phyloP scores from a whole-genome alignment of 139 green algal species.

The Gonium pectorale region DNA sequence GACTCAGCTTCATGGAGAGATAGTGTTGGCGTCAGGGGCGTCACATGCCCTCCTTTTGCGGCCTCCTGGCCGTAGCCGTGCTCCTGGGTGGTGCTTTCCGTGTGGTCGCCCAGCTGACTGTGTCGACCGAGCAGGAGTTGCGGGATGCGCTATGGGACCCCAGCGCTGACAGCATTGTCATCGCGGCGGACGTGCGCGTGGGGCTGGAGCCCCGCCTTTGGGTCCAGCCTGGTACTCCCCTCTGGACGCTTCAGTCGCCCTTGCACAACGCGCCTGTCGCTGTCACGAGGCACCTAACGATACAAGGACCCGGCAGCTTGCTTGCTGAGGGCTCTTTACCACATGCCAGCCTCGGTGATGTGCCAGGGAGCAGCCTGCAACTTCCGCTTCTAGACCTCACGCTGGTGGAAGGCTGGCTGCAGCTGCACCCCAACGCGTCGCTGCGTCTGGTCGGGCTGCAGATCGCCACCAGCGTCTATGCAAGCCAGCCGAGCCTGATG shows the following conservation, averaged over 20 bases:
- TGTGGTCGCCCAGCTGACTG: too few relatives aligned
- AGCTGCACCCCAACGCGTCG: neutral
- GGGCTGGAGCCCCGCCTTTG: neutral
- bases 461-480: neutral
- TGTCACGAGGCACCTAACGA: neutral
- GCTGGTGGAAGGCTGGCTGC: neutral
- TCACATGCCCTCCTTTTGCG: too few relatives aligned
- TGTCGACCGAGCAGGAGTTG: neutral
- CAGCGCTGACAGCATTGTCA: neutral
- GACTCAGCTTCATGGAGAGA: too few relatives aligned
- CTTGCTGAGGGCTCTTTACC: too few relatives aligned
- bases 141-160: neutral
- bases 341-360: too few relatives aligned
- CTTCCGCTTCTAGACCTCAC: constrained; percentile 2
- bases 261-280: neutral
- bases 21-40: too few relatives aligned
- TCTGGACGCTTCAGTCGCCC: neutral
- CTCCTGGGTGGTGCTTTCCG: too few relatives aligned
- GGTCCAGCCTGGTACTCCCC: neutral
- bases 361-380: too few relatives aligned
- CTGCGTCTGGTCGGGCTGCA: neutral
- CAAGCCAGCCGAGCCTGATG: neutral
- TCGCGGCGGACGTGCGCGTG: neutral
- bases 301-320: too few relatives aligned
- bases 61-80: too few relatives aligned